Percentiles rank a stretch among this genome's conserved stretches.
These are phyloP conservation scores for Lactarius psammicola DNA, from an alignment of 768 basidiomycete species.

Conservation along the genomic window DNA sequence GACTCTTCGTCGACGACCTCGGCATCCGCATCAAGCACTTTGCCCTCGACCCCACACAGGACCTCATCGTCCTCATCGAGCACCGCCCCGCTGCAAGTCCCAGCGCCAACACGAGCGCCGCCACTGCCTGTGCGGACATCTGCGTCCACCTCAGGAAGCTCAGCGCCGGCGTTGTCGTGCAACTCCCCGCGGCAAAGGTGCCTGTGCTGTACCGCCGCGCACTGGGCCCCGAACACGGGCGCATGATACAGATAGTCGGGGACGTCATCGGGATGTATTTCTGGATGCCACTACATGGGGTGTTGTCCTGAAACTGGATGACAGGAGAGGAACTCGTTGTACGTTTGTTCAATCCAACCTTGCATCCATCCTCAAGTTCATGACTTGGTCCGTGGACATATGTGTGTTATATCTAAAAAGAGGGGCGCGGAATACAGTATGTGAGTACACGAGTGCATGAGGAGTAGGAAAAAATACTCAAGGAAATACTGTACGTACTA, in stretches of 20 bases:
- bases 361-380: constrained; percentile 33
- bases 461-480: too few species aligned
- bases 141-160: constrained; percentile 47
- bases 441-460: too few species aligned
- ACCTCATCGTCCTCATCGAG: too few species aligned
- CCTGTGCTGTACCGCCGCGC: constrained; percentile 34
- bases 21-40: constrained; percentile 51
- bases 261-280: constrained; percentile 54
- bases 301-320: constrained; percentile 55
- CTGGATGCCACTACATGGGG: constrained; percentile 36
- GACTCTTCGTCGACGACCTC: constrained; percentile 38
- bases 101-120: not conserved
- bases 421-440: too few species aligned
- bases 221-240: constrained; percentile 32
- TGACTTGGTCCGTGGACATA: too few species aligned
- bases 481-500: too few species aligned
- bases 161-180: constrained; percentile 34
- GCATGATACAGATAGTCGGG: constrained; percentile 51
- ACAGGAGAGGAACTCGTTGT: too few species aligned
- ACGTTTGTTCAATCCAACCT: constrained; percentile 30
- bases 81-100: not conserved
- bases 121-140: constrained; percentile 23
- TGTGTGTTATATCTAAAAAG: too few species aligned
- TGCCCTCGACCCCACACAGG: constrained; percentile 64
- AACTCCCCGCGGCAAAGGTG: constrained; percentile 44